A percentile compares a stretch with the other conserved stretches of the same genome.
phyloP scores from a whole-genome alignment of 2,329 filamentous ascomycete species.

The Penicillium sp. region DNA sequence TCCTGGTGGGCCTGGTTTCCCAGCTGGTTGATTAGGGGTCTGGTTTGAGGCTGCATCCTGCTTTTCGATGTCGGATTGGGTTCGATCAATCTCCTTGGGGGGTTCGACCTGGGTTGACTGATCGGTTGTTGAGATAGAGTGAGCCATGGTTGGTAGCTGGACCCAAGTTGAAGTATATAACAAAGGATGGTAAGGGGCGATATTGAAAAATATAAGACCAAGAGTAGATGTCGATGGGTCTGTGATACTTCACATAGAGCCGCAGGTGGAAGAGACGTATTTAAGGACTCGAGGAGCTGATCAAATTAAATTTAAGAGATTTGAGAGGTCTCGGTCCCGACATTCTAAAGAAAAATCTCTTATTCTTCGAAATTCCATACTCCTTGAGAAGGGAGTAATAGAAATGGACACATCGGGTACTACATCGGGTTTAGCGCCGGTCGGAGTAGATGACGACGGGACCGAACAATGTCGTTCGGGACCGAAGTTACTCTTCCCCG shows the following conservation, averaged over 20 bases:
- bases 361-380: background rate
- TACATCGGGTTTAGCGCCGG: background rate
- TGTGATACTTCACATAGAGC: background rate
- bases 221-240: background rate
- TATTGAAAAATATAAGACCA: background rate
- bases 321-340: background rate
- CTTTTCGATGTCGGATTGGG: background rate
- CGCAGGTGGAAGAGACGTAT: background rate
- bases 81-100: background rate
- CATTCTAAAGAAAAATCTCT: background rate
- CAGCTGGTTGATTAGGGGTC: background rate
- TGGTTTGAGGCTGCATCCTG: background rate
- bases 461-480: background rate
- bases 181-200: background rate
- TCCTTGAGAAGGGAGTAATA: background rate
- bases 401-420: background rate
- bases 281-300: background rate
- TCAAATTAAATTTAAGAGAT: background rate
- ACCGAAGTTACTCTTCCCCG: background rate
- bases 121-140: background rate
- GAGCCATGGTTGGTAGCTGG: background rate
- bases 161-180: no score
- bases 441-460: background rate
- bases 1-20: background rate
- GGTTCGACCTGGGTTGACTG: background rate